phyloP scores from a whole-genome alignment of 2,329 filamentous ascomycete species.

The Alternaria consortialis region DNA sequence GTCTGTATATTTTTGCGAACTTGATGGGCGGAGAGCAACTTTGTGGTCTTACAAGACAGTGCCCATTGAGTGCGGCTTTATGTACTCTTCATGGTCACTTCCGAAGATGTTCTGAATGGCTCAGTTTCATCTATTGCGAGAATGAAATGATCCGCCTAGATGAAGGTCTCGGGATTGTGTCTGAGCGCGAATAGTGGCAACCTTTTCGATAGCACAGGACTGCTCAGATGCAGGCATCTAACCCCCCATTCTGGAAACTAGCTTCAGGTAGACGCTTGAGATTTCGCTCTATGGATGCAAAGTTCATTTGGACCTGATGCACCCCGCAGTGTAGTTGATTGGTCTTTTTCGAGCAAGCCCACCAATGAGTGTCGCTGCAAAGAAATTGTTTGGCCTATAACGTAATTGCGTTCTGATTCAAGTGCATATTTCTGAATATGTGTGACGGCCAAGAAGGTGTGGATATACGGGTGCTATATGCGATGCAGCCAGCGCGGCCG shows the following conservation, averaged over 20 bases:
- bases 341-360: background rate
- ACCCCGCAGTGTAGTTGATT: background rate
- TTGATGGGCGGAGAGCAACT: background rate
- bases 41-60: background rate
- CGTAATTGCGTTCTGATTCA: background rate
- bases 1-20: background rate
- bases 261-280: background rate
- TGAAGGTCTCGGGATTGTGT: background rate
- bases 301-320: background rate
- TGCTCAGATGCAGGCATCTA: background rate
- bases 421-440: background rate
- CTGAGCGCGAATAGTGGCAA: background rate
- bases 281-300: background rate
- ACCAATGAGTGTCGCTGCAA: background rate
- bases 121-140: background rate
- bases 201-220: background rate
- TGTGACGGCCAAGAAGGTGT: background rate
- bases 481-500: background rate
- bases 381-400: background rate
- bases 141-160: background rate
- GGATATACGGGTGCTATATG: background rate
- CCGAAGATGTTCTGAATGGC: background rate
- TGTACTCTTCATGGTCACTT: no score
- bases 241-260: background rate
- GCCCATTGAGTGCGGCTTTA: background rate